Conservation (phyloP, 2,329 filamentous ascomycete species). For the Monilinia fructicola region DNA sequence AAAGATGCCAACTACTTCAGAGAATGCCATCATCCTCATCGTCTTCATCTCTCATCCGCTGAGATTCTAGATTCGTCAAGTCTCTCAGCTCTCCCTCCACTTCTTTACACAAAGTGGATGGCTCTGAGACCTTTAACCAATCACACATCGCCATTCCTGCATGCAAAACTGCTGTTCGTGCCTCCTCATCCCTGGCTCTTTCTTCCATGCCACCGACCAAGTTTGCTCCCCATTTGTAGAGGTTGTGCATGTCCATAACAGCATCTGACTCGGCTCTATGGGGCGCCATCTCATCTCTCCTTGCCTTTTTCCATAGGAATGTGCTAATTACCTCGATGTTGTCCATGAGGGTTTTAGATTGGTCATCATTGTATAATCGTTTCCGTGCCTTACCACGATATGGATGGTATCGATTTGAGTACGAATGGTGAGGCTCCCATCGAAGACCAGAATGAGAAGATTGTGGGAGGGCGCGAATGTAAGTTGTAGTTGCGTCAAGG, state of each 20-base stretch:
- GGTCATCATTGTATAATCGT: slow-evolving; percentile 14
- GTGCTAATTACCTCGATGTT: slow-evolving; percentile 32
- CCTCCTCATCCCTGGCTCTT: slow-evolving; percentile 5
- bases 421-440: slow-evolving; percentile 8
- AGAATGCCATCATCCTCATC: background rate
- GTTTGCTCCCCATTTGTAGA: slow-evolving; percentile 31
- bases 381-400: slow-evolving; percentile 24
- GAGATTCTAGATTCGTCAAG: slow-evolving; percentile 9
- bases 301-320: slow-evolving; percentile 32
- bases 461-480: slow-evolving; percentile 18
- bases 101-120: slow-evolving; percentile 23
- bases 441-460: background rate
- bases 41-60: background rate
- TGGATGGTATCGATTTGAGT: slow-evolving; percentile 7
- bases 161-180: slow-evolving; percentile 17
- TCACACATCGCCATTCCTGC: slow-evolving; percentile 28
- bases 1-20: background rate
- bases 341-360: slow-evolving; percentile 30
- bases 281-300: slow-evolving; percentile 30
- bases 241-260: slow-evolving; percentile 27
- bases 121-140: slow-evolving; percentile 26
- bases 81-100: slow-evolving; percentile 26
- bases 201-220: slow-evolving; percentile 26
- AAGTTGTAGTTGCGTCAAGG: slow-evolving; percentile 27
- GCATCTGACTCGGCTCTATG: slow-evolving; percentile 30